Conservation (phyloP, 805 yeast genomes). For the Phaffomyces thermotolerans region DNA sequence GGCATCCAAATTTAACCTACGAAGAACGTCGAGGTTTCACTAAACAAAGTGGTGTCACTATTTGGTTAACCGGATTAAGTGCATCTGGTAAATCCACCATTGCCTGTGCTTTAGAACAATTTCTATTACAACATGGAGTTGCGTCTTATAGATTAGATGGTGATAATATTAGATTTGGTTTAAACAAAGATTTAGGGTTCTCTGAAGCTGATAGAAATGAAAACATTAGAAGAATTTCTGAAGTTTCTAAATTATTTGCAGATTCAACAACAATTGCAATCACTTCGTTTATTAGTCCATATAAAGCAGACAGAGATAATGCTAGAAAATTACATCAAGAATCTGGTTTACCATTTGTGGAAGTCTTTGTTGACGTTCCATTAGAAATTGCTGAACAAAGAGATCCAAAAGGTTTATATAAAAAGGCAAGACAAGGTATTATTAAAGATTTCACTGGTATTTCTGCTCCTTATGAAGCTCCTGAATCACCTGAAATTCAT, state of each 20-base stretch:
- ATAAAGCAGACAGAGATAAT: constrained; percentile 71
- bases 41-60: constrained; percentile 80
- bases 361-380: constrained; percentile 90
- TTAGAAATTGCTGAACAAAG: constrained; percentile 91
- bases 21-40: constrained; percentile 67
- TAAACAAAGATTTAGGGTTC: constrained; percentile 92
- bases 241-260: constrained; percentile 89
- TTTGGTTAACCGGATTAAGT: constrained; percentile 93
- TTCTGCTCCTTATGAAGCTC: constrained; percentile 94
- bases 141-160: constrained; percentile 88
- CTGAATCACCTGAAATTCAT: constrained; percentile 76
- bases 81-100: constrained; percentile 92
- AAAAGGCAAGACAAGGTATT: constrained; percentile 92
- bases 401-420: constrained; percentile 95
- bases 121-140: constrained; percentile 59
- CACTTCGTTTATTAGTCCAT: constrained; percentile 92
- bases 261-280: constrained; percentile 85
- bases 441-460: constrained; percentile 95
- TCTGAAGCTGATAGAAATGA: constrained; percentile 88
- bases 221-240: constrained; percentile 90
- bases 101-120: constrained; percentile 90
- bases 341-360: constrained; percentile 74
- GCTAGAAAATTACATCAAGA: constrained; percentile 82
- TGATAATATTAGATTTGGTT: constrained; percentile 89
- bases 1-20: constrained; percentile 88